These are phyloP conservation scores for Didymella glomerata DNA, from an alignment of 2,329 filamentous ascomycete species.

Conservation along the genomic window DNA sequence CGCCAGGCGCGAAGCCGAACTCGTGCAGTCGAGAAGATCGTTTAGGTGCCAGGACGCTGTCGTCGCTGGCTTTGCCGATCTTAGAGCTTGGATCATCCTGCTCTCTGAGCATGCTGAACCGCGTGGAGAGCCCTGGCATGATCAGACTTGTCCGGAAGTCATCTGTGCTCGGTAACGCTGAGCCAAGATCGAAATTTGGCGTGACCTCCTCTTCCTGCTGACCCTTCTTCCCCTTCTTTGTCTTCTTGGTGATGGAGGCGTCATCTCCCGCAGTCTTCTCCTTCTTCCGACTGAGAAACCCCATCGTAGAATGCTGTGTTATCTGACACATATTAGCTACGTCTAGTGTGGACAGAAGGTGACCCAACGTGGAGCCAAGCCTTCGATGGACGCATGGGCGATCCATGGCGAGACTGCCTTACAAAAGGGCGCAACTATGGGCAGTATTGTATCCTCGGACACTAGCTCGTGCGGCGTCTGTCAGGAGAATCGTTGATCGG, in stretches of 20 bases:
- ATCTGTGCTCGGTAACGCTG: constrained; percentile 80
- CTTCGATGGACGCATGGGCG: constrained; percentile 4
- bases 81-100: constrained; percentile 91
- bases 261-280: constrained; percentile 45
- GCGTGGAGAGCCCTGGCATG: constrained; percentile 92
- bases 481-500: constrained; percentile 8
- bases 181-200: constrained; percentile 74
- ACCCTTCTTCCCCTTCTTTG: constrained; percentile 61
- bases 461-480: constrained; percentile 18
- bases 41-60: constrained; percentile 87
- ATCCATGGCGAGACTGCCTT: constrained; percentile 10
- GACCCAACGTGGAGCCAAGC: background rate
- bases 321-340: constrained; percentile 30
- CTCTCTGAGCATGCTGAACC: constrained; percentile 96
- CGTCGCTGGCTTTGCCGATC: constrained; percentile 92
- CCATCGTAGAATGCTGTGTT: constrained; percentile 68
- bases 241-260: constrained; percentile 39
- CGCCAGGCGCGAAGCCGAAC: constrained; percentile 68
- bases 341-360: background rate
- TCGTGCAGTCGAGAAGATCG: constrained; percentile 80
- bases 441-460: constrained; percentile 21
- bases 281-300: constrained; percentile 78
- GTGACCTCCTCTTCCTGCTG: constrained; percentile 64
- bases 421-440: constrained; percentile 14
- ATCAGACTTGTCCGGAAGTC: constrained; percentile 95